These are phyloP conservation scores for Russula virescens DNA, from an alignment of 768 basidiomycete genomes.

Conservation along the genomic window DNA sequence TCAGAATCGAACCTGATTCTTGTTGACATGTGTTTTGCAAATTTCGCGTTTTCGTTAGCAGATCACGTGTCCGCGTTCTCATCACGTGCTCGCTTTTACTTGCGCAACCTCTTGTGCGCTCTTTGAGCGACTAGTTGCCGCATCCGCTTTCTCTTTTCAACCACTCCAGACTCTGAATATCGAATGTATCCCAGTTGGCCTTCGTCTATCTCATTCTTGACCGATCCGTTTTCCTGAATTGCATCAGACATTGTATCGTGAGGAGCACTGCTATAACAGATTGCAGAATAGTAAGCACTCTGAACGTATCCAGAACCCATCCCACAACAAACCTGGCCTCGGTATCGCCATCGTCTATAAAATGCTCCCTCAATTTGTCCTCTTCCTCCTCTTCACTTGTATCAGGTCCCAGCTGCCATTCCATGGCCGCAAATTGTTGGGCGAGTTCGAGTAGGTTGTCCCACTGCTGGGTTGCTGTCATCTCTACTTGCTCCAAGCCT, in stretches of 20 bases:
- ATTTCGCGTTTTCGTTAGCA: constrained; percentile 3
- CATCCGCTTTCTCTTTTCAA: constrained; percentile 18
- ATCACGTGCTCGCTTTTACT: constrained; percentile 2
- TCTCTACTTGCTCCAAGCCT: constrained; percentile 33
- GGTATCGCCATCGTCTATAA: constrained; percentile 30
- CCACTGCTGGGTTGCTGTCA: constrained; percentile 41
- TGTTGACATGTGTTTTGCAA: constrained; percentile 21
- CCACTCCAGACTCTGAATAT: constrained; percentile 3
- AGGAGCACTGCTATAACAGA: neutral
- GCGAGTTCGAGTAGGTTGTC: constrained; percentile 39
- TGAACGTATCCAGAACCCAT: neutral
- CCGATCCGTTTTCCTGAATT: neutral
- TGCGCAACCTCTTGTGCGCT: neutral
- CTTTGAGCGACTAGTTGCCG: neutral
- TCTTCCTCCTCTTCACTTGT: constrained; percentile 42
- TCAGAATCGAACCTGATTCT: neutral
- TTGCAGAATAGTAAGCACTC: neutral
- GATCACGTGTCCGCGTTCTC: constrained; percentile 22
- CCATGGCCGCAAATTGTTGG: constrained; percentile 36
- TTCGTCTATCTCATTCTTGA: neutral
- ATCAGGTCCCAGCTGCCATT: constrained; percentile 33
- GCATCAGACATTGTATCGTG: neutral
- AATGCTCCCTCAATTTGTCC: constrained; percentile 29
- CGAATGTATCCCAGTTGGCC: neutral
- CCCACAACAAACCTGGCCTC: constrained; percentile 12